A percentile compares a stretch with the other conserved stretches of the same genome.
Evolutionary conservation across 345 rosid species (phyloP).

Genomic region (Citrus maxima): DNA sequence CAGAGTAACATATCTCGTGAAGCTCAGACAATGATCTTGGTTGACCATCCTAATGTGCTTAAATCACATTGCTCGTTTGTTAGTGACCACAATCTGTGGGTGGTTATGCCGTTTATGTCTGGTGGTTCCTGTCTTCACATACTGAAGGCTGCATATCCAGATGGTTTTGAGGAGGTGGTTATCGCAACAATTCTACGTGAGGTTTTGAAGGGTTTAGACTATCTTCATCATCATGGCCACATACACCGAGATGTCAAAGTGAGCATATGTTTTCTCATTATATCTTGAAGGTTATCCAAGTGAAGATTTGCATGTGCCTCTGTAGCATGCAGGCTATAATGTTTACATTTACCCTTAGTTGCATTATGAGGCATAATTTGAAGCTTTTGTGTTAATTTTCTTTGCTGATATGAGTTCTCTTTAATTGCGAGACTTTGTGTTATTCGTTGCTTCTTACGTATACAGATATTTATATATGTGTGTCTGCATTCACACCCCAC

Average conservation of each 20-base stretch:
- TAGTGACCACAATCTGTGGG: conserved; percentile 88
- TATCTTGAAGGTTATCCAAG: neutral
- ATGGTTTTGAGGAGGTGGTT: conserved; percentile 90
- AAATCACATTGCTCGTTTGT: conserved; percentile 94
- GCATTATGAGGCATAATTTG: neutral
- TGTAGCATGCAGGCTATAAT: neutral
- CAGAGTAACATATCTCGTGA: conserved; percentile 84
- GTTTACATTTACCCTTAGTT: neutral
- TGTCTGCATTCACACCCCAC: neutral
- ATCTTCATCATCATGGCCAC: conserved; percentile 98
- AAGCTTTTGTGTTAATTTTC: neutral
- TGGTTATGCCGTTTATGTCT: conserved; percentile 96
- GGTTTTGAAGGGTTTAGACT: conserved; percentile 83
- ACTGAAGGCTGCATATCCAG: conserved; percentile 88
- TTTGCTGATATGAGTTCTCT: neutral
- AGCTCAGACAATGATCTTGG: conserved; percentile 94
- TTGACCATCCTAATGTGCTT: conserved; percentile 90
- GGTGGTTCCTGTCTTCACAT: conserved; percentile 99
- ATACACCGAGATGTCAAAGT: conserved; percentile 98
- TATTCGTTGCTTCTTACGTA: neutral
- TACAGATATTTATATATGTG: neutral
- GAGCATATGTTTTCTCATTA: conserved; percentile 16
- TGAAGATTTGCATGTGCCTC: neutral
- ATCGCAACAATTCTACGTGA: conserved; percentile 90
- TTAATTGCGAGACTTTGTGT: neutral